phyloP scores from a whole-genome alignment of 169 alveolate species.

The Plasmodium gonderi region DNA sequence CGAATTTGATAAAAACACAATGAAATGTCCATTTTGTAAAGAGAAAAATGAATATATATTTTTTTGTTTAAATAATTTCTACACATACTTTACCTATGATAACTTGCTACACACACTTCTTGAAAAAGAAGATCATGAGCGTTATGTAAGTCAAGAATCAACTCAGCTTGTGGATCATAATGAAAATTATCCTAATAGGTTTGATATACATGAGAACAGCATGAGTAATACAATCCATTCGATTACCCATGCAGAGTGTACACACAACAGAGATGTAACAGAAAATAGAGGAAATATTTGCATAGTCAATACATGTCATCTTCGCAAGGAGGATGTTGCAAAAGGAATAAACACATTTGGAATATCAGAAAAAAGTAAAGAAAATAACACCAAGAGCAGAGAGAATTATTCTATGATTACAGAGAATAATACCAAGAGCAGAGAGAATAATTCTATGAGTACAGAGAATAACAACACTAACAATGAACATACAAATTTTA shows the following conservation, averaged over 20 bases:
- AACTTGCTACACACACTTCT: constrained; percentile 50
- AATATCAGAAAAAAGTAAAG: neutral
- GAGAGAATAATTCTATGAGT: no score
- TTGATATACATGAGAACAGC: neutral
- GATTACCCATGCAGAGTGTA: neutral
- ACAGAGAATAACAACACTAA: neutral
- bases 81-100: constrained; percentile 70
- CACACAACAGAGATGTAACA: neutral
- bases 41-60: constrained; percentile 72
- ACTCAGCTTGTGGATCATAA: neutral
- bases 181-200: neutral
- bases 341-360: neutral
- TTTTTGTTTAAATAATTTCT: constrained; percentile 71
- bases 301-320: neutral
- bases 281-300: neutral
- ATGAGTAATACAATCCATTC: no score
- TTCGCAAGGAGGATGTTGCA: neutral
- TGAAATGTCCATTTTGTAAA: constrained; percentile 76
- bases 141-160: neutral
- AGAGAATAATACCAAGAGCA: no score
- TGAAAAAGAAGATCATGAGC: constrained; percentile 7
- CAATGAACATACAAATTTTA: neutral
- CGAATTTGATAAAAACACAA: constrained; percentile 36
- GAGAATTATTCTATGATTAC: no score
- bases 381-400: no score